phyloP scores from a whole-genome alignment of 306 rosid genomes.

The Alnus rubra region DNA sequence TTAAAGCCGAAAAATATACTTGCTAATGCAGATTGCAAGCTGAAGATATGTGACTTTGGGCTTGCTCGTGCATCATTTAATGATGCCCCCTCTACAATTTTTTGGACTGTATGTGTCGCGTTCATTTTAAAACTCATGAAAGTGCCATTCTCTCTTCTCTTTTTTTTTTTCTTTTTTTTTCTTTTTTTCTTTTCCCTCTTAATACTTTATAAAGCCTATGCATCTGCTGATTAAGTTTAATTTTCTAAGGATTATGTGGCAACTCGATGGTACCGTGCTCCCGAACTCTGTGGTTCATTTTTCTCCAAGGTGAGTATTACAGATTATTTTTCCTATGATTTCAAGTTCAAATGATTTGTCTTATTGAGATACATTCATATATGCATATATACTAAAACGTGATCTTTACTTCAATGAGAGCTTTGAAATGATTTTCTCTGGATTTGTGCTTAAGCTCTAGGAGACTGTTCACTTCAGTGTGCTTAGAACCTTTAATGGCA shows the following conservation, averaged over 20 bases:
- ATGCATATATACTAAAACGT: not conserved
- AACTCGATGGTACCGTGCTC: conserved; percentile 79
- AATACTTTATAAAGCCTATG: not conserved
- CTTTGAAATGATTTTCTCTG: no score
- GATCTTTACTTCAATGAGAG: not conserved
- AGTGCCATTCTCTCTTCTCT: not conserved
- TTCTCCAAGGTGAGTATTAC: conserved; percentile 53
- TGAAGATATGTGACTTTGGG: conserved; percentile 71
- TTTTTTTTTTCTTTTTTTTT: no score
- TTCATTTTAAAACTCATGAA: not conserved
- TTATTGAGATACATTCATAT: not conserved
- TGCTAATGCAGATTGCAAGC: conserved; percentile 75
- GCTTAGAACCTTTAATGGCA: not conserved
- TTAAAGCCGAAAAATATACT: conserved; percentile 76
- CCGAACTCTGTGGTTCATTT: conserved; percentile 75
- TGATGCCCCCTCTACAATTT: conserved; percentile 63
- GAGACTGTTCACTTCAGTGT: not conserved
- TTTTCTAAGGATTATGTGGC: conserved; percentile 67
- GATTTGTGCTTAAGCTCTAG: not conserved
- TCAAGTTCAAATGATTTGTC: not conserved
- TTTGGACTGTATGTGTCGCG: conserved; percentile 63
- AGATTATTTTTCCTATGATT: not conserved
- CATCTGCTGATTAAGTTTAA: conserved; percentile 12
- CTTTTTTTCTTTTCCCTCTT: not conserved
- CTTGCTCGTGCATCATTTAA: conserved; percentile 63